Evolutionary conservation across 2,329 filamentous ascomycete genomes (phyloP), one percentile per base, ranked within the genome.

Genomic region (Ascochyta fabae): DNA sequence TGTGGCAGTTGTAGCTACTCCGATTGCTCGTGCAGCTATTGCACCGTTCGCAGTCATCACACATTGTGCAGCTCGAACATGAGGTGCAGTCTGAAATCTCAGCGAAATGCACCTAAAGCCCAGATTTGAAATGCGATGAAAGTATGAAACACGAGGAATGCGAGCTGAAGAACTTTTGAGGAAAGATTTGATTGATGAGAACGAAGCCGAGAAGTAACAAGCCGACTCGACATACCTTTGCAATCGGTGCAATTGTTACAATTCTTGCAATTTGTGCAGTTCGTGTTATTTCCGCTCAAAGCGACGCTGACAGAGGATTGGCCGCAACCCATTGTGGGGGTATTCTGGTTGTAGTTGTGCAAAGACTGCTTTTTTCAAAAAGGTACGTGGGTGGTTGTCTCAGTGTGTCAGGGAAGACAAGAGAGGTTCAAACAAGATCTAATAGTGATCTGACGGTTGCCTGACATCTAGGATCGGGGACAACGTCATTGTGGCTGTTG

Each of bases 401-500:
- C 35, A 23, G 12, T n/a, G 19, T 4, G 3, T 39, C 22, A 23
- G 19, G 3, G 22, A 24, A n/a, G 23, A 24, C 3, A 3, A 6
- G n/a, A 10, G 9, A 26, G 2, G 16, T 48, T 48, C 12, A 36
- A 22, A 50, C 29, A 43, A 44, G 40, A 39, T 43, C 19, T 4
- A 9, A 13, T 24, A 7, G 26, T 15, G 13, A 23, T 10, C 36
- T 24, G 33, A 24, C 15, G 34, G 41, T 29, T 33, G 40, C 41
- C 41, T 45, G 19, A 27, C 16, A 16, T n/a, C 12, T n/a, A n/a
- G 39, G 39, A 10, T 27, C 15, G 15, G 15, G 1, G 24, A 15
- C 48, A 13, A 53, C 42, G 49, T 53, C 42, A 46, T 53, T 34
- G 49, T 46, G 35, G 49, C 42, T 46, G 42, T 16, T 24, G 27